Base-by-base conservation (phyloP, 306 rosid genomes). In the Fragaria ananassa region DNA sequence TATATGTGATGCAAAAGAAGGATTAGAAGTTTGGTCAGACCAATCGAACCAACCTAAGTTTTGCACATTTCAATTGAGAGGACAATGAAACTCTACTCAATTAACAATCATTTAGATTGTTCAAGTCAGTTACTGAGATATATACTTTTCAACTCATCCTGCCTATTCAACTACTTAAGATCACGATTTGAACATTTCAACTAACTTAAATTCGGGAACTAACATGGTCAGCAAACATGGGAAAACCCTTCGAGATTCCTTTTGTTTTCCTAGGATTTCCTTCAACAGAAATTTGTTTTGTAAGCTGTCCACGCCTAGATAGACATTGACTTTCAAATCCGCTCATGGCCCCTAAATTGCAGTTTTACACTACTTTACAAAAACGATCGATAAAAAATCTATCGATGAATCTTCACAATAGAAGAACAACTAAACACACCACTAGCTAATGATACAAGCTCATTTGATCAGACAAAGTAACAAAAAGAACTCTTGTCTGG, bases 271-370 rank as follows among this genome's bases (percentile, higher is more conserved):
- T 10, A 23, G 18, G 17, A 58, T 25, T 41, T 23, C 64, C 64
- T 25, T 58, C 0, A 4, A 58, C 8, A 58, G 17, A 58, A 9
- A 11, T 13, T 5, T 10, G 6, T 37, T 58, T 1, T 25, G 17
- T 58, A 58, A 25, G 35, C 64, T 4, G 35, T 4, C 17, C 35
- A 11, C 0, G 8, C 18, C 12, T 13, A 27, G 18, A 31, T 29
- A 69, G 41, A 29, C 25, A 70, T 25, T 29, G 21, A 29, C 58
- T 35, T 19, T 12, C 39, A 11, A 69, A 29, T 8, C 4, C n/a
- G 10, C 74, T 47, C 58, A 47, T 46, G n/a, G n/a, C 74, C 74
- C 42, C 10, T 49, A 70, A 29, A 58, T 58, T 71, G 46, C 62
- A 12, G 29, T 31, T 23, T 25, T 25, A 58, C 35, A 23, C 35